These are phyloP conservation scores for Fusarium sp. DNA, from an alignment of 2,329 filamentous ascomycete genomes.

Conservation along the genomic window DNA sequence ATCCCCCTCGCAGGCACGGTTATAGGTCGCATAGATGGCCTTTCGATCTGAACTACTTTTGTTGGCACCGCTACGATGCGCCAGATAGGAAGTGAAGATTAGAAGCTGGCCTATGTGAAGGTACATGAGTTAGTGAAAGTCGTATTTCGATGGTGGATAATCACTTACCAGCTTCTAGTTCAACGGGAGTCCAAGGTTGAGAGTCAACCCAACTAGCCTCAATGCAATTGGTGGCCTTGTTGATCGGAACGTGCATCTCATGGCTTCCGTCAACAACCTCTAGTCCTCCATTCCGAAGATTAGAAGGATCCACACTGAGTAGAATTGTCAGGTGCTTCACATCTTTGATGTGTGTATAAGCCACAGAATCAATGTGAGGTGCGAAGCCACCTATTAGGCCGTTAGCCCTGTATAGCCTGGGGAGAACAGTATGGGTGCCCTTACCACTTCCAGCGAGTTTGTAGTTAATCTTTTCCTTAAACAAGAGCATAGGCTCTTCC, in stretches of 20 bases:
- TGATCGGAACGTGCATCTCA: background rate
- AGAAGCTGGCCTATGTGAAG: background rate
- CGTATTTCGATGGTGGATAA: no score
- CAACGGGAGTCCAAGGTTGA: background rate
- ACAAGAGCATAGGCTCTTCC: background rate
- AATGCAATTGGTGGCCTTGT: background rate
- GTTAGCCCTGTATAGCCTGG: background rate
- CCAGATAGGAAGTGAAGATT: constrained; percentile 1
- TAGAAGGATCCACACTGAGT: background rate
- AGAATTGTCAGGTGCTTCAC: constrained; percentile 1
- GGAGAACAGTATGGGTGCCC: no score
- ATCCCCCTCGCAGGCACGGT: background rate
- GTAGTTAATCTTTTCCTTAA: constrained; percentile 9
- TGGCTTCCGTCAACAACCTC: constrained; percentile 1
- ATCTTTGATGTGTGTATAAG: background rate
- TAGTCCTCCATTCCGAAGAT: background rate
- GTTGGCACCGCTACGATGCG: background rate
- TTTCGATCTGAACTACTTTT: constrained; percentile 5
- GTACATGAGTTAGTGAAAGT: background rate
- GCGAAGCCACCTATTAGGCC: background rate
- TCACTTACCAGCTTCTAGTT: background rate
- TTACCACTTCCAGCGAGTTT: constrained; percentile 1
- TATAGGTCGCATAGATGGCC: constrained; percentile 1
- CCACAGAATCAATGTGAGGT: constrained; percentile 6
- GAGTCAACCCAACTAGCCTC: background rate